Base-by-base conservation (phyloP, 306 rosid species). In the Ammopiptanthus mongolicus region DNA sequence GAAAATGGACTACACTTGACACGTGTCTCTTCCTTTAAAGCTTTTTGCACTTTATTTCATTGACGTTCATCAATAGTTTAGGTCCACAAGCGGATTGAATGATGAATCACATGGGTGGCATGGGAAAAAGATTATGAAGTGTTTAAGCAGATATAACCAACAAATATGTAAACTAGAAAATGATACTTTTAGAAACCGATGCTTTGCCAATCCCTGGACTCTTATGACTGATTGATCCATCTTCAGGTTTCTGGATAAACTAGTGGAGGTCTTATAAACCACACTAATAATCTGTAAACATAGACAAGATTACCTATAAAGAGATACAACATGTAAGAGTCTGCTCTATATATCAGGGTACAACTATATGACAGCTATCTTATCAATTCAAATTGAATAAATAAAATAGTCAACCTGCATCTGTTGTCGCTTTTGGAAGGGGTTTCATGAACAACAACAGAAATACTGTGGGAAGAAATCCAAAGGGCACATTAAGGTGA, bases 191-290 rank as follows among this genome's bases (percentile, higher is more conserved):
- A 96, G 81, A 73, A 96, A 96, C 14, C 98, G 93, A 74, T 82
- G 86, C 79, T 96, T 96, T 15, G 99, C 99, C 73, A 96, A 82
- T 87, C 97, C 88, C 87, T 92, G 98, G 48, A 96, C 98, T 84
- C 97, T 85, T n/a, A 31, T 89, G 91, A 78, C 94, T 92, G 76
- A 96, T 96, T 63, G 99, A 96, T 78, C 99, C 99, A 44, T 92
- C 99, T 84, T 96, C 99, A 63, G 99, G 99, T 92, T 92, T 96
- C 99, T 96, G 80, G n/a, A 81, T 10, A 55, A 64, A 53, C 5
- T 31, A 7, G 73, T 18, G 50, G 33, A 64, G 10, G 11, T 5
- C 64, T n/a, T n/a, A 82, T n/a, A 47, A 47, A 48, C 9, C 53
- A 59, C 22, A 53, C 69, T 41, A 60, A 67, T 42, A 48, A 65